A percentile compares a stretch with the other conserved stretches of the same genome.
Evolutionary conservation across 305 asterid genomes (phyloP).

Genomic region (Rubia tinctorum): DNA sequence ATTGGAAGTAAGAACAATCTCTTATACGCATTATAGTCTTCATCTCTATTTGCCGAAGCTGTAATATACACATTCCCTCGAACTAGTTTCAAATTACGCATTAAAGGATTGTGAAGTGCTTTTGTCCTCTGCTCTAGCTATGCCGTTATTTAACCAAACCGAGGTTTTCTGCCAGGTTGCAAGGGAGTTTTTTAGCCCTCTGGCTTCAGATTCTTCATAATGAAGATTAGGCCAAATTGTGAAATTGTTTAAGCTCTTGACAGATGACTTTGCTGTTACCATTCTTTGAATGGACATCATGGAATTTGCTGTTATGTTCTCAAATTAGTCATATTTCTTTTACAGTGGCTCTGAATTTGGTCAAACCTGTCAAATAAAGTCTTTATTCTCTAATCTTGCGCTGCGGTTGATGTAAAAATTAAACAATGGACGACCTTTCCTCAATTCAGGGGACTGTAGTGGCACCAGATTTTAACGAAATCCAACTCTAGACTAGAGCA

Average conservation of each 20-base stretch:
- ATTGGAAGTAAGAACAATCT: no score
- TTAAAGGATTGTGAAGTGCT: neutral
- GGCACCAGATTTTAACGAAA: no score
- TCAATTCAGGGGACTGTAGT: no score
- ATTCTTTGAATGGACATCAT: no score
- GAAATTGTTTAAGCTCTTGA: neutral
- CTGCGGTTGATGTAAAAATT: neutral
- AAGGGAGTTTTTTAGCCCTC: neutral
- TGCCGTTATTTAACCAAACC: neutral
- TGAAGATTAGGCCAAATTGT: neutral
- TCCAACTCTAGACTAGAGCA: no score
- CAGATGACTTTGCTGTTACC: neutral
- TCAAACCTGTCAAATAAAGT: no score
- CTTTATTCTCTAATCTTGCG: neutral
- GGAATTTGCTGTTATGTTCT: neutral
- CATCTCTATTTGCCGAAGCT: no score
- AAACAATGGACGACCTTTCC: no score
- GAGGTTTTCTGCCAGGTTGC: conserved; percentile 1
- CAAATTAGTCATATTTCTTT: neutral
- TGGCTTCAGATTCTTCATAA: neutral
- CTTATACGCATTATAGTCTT: no score
- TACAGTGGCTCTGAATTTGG: neutral
- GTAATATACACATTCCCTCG: no score
- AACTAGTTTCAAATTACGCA: neutral
- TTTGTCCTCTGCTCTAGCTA: neutral